Base-by-base conservation (phyloP, 345 rosid genomes). In the Excoecaria cochinchinensis region DNA sequence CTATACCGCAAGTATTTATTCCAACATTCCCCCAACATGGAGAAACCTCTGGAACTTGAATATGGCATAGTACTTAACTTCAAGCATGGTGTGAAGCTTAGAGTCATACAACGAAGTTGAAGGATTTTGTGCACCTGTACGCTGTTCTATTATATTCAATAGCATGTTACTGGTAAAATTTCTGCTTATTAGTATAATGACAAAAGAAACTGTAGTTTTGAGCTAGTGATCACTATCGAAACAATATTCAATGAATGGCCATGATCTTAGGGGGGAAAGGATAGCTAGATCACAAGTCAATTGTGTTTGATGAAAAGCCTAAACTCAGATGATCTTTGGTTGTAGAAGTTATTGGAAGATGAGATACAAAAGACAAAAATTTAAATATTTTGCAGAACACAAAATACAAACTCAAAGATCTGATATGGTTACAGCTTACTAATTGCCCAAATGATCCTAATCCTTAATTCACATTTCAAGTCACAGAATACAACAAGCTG, bases 1-100 rank as follows among this genome's bases (percentile, higher is more conserved):
- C 82, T 95, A 44, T 91, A 91, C 85, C 79, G 90, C 60, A 88
- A 80, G 15, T 87, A 86, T 48, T 63, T 84, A 47, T 91, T 92
- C 79, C 86, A 89, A 67, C 99, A 90, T 68, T 90, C 97, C 11
- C 84, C 94, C 6, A 75, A 76, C 71, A 95, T 95, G 97, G 96
- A 92, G 83, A 87, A 84, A 16, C 99, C 99, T 61, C 44, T 90
- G 77, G 89, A 90, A 78, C 85, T 92, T 68, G 89, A 89, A 50
- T 95, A 76, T 21, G 97, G 98, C 71, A 84, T 95, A 66, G 88
- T 95, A 74, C 96, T 90, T 75, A 89, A 88, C 83, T 95, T 91
- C 93, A 90, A 88, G 85, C 83, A 84, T 7, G 95, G 95, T 52
- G 96, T 95, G 5, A 91, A 95, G 84, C 91, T 95, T 68, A 89